Percentiles rank a stretch among this genome's conserved stretches.
Conservation (phyloP, 805 yeast species). For the Saturnispora zaruensis region DNA sequence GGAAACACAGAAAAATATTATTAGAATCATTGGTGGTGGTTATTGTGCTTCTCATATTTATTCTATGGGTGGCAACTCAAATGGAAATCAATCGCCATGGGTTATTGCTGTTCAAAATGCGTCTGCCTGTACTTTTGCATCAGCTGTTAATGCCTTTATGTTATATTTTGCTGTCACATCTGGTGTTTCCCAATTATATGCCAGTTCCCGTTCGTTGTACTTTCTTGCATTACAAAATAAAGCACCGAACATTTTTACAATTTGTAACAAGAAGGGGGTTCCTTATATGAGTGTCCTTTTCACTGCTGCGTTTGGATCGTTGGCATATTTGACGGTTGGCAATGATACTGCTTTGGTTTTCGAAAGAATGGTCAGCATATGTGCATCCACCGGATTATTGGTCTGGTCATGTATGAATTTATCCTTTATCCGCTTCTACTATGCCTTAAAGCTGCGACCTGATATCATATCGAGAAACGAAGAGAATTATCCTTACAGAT, state of each 20-base stretch:
- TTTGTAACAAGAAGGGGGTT: conserved; percentile 57
- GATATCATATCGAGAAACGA: conserved; percentile 49
- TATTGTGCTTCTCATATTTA: conserved; percentile 20
- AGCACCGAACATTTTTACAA: conserved; percentile 53
- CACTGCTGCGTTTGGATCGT: conserved; percentile 50
- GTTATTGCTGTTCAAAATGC: conserved; percentile 47
- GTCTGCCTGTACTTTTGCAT: conserved; percentile 41
- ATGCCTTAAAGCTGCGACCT: conserved; percentile 45
- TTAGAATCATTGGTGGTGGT: conserved; percentile 22
- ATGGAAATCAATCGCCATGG: conserved; percentile 49
- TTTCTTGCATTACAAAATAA: conserved; percentile 46
- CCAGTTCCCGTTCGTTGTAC: conserved; percentile 53
- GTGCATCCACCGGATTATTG: conserved; percentile 66
- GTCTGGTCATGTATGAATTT: conserved; percentile 70
- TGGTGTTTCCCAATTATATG: conserved; percentile 48
- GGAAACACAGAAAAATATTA: conserved; percentile 15
- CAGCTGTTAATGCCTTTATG: conserved; percentile 44
- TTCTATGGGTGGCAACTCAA: conserved; percentile 32
- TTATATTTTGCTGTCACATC: conserved; percentile 50
- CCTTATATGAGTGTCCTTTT: conserved; percentile 65
- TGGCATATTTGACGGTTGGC: conserved; percentile 54
- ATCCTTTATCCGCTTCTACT: conserved; percentile 44
- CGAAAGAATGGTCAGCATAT: conserved; percentile 55
- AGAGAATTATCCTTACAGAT: conserved; percentile 45
- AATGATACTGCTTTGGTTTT: conserved; percentile 53